Evolutionary conservation across 208 protist genomes (phyloP).

Genomic region (Crithidia mellificae): DNA sequence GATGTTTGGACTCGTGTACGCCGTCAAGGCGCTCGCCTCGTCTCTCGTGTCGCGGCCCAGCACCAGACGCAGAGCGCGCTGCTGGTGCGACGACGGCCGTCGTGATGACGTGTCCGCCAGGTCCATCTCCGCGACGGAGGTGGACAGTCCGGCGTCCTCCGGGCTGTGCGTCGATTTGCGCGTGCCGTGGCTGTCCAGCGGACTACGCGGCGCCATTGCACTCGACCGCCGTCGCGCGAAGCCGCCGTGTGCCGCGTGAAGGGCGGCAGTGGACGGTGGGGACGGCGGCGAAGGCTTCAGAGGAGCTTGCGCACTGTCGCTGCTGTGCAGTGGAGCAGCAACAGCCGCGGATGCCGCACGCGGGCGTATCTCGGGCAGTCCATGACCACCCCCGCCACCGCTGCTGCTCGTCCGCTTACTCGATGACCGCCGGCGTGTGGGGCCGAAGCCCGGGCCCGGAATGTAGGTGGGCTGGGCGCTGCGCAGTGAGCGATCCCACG

Average conservation of each 20-base stretch:
- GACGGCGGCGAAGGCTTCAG: background rate
- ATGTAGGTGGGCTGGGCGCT: conserved; percentile 9
- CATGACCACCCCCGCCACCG: background rate
- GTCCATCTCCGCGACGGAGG: background rate
- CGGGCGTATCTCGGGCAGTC: background rate
- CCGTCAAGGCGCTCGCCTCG: conserved; percentile 2
- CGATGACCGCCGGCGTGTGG: conserved; percentile 4
- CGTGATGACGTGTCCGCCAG: background rate
- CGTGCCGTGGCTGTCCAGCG: no score
- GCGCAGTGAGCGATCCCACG: conserved; percentile 34
- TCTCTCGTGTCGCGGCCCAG: conserved; percentile 1
- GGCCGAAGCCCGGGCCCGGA: background rate
- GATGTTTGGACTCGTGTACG: conserved; percentile 3
- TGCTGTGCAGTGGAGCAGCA: background rate
- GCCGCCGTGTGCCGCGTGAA: background rate
- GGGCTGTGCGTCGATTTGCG: no score
- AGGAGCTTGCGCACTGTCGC: no score
- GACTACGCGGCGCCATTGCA: background rate
- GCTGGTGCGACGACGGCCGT: conserved; percentile 1
- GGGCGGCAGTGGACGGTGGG: no score
- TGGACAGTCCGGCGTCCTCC: conserved; percentile 15
- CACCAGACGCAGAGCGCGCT: background rate
- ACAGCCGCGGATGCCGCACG: background rate
- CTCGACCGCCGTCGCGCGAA: background rate
- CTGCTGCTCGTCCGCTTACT: no score